Conservation (phyloP, 1,284 basidiomycete genomes). For the Rhodotorula sp. region DNA sequence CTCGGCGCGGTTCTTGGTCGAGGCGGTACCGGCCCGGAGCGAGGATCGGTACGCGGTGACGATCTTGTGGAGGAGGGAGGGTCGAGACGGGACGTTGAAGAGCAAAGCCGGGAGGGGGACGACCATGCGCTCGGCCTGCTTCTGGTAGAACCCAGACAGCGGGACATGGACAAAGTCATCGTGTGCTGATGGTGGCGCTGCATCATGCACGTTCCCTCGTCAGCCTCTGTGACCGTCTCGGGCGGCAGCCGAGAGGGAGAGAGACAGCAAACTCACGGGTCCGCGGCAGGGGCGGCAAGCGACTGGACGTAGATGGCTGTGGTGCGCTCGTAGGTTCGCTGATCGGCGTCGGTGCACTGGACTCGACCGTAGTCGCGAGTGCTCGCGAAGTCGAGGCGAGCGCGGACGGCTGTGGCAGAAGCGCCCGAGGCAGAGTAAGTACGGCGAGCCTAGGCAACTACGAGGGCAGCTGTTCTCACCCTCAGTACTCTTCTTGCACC, state of each 20-base stretch:
- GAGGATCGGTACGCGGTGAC: constrained; percentile 85
- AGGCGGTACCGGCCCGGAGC: constrained; percentile 83
- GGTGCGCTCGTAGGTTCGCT: neutral
- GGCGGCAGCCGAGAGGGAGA: neutral
- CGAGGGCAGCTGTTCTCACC: neutral
- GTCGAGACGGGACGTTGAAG: constrained; percentile 81
- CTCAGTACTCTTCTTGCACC: constrained; percentile 20
- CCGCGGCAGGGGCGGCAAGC: constrained; percentile 1
- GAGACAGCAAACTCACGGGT: neutral
- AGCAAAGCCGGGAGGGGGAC: constrained; percentile 77
- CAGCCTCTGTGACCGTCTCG: neutral
- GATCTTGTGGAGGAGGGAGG: constrained; percentile 90
- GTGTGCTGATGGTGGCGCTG: constrained; percentile 22
- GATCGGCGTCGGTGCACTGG: neutral
- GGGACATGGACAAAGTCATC: constrained; percentile 38
- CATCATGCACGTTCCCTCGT: neutral
- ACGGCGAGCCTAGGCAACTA: neutral
- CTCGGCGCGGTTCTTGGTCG: constrained; percentile 86
- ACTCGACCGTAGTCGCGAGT: constrained; percentile 24
- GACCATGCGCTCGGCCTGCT: constrained; percentile 47
- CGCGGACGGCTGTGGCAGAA: constrained; percentile 16
- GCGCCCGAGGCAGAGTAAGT: neutral
- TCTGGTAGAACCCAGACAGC: constrained; percentile 21
- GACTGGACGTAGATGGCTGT: neutral
- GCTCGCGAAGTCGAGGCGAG: constrained; percentile 25